These are phyloP conservation scores for Hypoxylon sp. DNA, from an alignment of 2,329 filamentous ascomycete genomes.

Conservation along the genomic window DNA sequence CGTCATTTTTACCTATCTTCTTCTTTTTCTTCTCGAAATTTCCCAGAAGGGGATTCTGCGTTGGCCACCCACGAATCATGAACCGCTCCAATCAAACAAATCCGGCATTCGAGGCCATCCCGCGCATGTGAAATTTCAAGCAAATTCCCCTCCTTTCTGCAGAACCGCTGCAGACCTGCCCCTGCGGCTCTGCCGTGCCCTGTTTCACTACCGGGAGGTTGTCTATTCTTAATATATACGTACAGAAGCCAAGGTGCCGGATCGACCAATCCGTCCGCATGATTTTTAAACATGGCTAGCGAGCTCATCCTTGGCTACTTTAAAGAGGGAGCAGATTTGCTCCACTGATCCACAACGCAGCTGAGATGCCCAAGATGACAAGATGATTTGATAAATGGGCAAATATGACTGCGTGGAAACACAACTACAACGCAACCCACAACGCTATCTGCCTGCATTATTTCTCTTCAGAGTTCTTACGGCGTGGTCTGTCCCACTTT, in stretches of 20 bases:
- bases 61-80: slow-evolving; percentile 30
- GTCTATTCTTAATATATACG: slow-evolving; percentile 42
- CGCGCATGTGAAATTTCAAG: slow-evolving; percentile 39
- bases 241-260: slow-evolving; percentile 36
- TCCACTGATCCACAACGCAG: slow-evolving; percentile 44
- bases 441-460: slow-evolving; percentile 14
- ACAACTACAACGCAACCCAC: slow-evolving; percentile 8
- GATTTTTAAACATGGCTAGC: slow-evolving; percentile 32
- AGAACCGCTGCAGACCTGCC: slow-evolving; percentile 24
- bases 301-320: slow-evolving; percentile 39
- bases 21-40: slow-evolving; percentile 29
- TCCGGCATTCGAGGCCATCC: slow-evolving; percentile 35
- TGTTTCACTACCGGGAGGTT: slow-evolving; percentile 43
- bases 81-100: slow-evolving; percentile 35
- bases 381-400: slow-evolving; percentile 38
- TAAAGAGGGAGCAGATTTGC: slow-evolving; percentile 36
- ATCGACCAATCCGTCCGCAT: slow-evolving; percentile 38
- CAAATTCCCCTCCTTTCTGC: slow-evolving; percentile 22
- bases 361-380: slow-evolving; percentile 41
- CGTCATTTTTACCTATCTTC: slow-evolving; percentile 27
- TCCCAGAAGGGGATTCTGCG: slow-evolving; percentile 27
- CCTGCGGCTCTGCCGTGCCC: slow-evolving; percentile 45
- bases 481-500: slow-evolving; percentile 38
- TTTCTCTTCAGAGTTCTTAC: slow-evolving; percentile 33
- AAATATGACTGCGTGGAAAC: slow-evolving; percentile 25